These are phyloP conservation scores for Eucalyptus brandiana DNA, from an alignment of 345 rosid genomes.

Conservation along the genomic window DNA sequence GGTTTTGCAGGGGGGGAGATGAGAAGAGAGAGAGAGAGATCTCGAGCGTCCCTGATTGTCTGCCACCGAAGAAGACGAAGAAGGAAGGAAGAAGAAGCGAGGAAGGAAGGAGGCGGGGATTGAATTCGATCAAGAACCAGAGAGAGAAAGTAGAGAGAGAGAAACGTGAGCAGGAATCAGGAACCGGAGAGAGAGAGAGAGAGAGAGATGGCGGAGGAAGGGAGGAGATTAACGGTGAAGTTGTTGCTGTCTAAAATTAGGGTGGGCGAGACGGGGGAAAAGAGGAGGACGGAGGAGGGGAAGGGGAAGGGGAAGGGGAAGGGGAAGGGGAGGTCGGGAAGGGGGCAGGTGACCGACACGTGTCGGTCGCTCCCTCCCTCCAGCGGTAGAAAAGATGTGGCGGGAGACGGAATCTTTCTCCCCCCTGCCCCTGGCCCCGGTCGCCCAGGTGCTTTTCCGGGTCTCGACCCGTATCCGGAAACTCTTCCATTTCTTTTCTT, in stretches of 20 bases:
- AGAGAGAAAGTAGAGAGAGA: neutral
- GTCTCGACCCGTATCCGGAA: neutral
- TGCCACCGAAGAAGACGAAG: neutral
- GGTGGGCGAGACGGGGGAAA: neutral
- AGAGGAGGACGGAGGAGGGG: neutral
- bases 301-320: neutral
- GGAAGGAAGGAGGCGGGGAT: neutral
- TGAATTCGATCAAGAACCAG: neutral
- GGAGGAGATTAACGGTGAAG: slow-evolving; percentile 1
- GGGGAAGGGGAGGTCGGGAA: neutral
- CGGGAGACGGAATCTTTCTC: neutral
- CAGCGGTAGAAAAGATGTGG: neutral
- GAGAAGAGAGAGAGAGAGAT: neutral
- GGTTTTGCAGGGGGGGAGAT: neutral
- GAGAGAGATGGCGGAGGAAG: neutral
- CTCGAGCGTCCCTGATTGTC: neutral
- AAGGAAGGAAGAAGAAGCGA: neutral
- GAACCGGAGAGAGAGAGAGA: neutral
- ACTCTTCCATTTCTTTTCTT: neutral
- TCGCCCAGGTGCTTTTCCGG: neutral
- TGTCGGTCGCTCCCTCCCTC: neutral
- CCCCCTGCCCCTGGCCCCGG: neutral
- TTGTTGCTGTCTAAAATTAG: neutral
- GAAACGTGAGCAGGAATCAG: neutral
- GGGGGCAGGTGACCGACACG: slow-evolving; percentile 10